Evolutionary conservation across 2,329 filamentous ascomycete genomes (phyloP).

Genomic region (Raffaelea arxii): DNA sequence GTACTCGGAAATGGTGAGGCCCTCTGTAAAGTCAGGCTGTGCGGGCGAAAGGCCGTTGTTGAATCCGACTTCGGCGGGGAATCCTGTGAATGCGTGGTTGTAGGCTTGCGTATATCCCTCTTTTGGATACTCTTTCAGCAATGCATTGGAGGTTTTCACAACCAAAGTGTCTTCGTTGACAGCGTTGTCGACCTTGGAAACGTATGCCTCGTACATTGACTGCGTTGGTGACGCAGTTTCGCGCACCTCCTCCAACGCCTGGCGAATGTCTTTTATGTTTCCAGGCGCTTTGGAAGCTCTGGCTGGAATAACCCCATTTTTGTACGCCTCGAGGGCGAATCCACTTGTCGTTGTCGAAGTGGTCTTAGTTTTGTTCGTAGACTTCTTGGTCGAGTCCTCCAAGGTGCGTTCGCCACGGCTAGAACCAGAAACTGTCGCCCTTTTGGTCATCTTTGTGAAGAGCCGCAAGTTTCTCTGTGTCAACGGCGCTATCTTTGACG

Average conservation of each 20-base stretch:
- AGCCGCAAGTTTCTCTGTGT: too few relatives aligned
- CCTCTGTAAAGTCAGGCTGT: conserved; percentile 19
- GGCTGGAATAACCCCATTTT: conserved; percentile 9
- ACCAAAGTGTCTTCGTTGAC: conserved; percentile 13
- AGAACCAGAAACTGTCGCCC: too few relatives aligned
- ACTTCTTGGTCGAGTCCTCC: neutral
- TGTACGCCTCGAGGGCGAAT: conserved; percentile 6
- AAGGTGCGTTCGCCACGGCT: too few relatives aligned
- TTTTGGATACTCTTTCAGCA: conserved; percentile 12
- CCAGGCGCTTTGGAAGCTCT: conserved; percentile 10
- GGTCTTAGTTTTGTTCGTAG: neutral
- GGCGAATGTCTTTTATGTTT: conserved; percentile 10
- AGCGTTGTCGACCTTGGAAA: conserved; percentile 5
- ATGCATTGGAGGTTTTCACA: conserved; percentile 4
- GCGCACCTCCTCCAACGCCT: conserved; percentile 5
- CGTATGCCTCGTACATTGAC: conserved; percentile 10
- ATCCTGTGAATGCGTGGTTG: conserved; percentile 13
- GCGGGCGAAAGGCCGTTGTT: conserved; percentile 17
- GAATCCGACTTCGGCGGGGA: conserved; percentile 17
- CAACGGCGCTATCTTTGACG: too few relatives aligned
- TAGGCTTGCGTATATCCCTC: conserved; percentile 3
- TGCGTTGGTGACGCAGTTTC: conserved; percentile 8
- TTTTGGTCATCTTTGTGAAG: too few relatives aligned
- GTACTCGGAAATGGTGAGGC: conserved; percentile 11
- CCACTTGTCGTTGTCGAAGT: conserved; percentile 6